Conservation (phyloP, 202 grass and related monocot species). For the Panicum virgatum region DNA sequence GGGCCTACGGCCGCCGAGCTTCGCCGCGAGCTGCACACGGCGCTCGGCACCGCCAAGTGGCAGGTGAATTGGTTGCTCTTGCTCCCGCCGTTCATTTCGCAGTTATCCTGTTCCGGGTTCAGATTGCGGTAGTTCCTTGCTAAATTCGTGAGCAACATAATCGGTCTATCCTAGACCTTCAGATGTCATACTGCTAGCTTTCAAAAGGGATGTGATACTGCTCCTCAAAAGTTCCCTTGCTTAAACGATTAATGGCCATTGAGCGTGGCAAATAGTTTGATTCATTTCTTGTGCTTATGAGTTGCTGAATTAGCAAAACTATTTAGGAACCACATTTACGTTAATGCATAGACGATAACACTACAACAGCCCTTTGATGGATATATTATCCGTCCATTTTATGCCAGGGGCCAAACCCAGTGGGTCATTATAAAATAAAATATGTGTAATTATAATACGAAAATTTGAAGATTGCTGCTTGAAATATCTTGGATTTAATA, state of each 20-base stretch:
- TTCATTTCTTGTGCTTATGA: constrained; percentile 5
- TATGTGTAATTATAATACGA: neutral
- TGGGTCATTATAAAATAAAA: neutral
- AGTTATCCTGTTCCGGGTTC: neutral
- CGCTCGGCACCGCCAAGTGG: constrained; percentile 91
- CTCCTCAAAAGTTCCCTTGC: neutral
- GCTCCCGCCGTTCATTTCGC: neutral
- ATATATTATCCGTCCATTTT: neutral
- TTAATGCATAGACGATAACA: neutral
- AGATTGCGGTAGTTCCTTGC: neutral
- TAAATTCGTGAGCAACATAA: neutral
- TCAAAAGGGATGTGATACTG: neutral
- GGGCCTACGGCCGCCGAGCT: constrained; percentile 39
- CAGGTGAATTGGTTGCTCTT: constrained; percentile 51
- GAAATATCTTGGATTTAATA: neutral
- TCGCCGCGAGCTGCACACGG: constrained; percentile 63
- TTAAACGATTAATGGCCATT: neutral
- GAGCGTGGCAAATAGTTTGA: constrained; percentile 8
- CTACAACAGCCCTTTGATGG: neutral
- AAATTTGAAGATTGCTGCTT: neutral
- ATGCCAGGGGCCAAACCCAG: neutral
- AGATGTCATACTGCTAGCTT: neutral
- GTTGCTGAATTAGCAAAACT: neutral
- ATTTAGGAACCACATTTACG: neutral
- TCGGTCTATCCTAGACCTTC: neutral